Evolutionary conservation across 768 basidiomycete genomes (phyloP).

Genomic region (Tephrocybe sp.): DNA sequence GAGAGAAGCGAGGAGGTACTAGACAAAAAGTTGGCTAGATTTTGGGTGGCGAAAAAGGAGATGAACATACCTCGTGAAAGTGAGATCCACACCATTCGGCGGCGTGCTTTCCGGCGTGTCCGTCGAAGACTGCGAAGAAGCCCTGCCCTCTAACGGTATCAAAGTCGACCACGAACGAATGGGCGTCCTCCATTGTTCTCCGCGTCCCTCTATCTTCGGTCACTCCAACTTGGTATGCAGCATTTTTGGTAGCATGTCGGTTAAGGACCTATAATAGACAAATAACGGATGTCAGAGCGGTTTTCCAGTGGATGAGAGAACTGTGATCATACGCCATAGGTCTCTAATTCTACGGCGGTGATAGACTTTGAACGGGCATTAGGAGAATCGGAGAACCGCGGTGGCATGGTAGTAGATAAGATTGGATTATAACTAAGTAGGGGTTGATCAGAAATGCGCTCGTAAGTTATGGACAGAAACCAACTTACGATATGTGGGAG

Average conservation of each 20-base stretch:
- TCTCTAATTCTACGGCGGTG: slow-evolving; percentile 74
- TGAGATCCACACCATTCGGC: slow-evolving; percentile 98
- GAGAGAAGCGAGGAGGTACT: slow-evolving; percentile 65
- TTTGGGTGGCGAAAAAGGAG: background rate
- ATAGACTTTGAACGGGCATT: slow-evolving; percentile 84
- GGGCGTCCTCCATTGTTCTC: slow-evolving; percentile 96
- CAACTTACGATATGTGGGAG: background rate
- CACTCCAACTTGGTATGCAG: slow-evolving; percentile 66
- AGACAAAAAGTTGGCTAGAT: background rate
- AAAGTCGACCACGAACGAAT: slow-evolving; percentile 95
- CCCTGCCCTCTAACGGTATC: slow-evolving; percentile 90
- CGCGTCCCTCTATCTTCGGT: slow-evolving; percentile 88
- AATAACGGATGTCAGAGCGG: background rate
- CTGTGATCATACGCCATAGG: slow-evolving; percentile 60
- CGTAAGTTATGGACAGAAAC: background rate
- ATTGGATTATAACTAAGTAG: background rate
- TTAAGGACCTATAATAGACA: slow-evolving; percentile 55
- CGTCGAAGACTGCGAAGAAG: slow-evolving; percentile 98
- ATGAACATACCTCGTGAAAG: slow-evolving; percentile 78
- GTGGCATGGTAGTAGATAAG: slow-evolving; percentile 24
- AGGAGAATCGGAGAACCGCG: slow-evolving; percentile 54
- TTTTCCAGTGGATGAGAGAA: background rate
- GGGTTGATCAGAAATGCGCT: background rate
- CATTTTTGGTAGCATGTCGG: slow-evolving; percentile 66
- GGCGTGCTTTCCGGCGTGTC: slow-evolving; percentile 97